These are phyloP conservation scores for Fusarium sp. DNA, from an alignment of 2,329 filamentous ascomycete species.

Conservation along the genomic window DNA sequence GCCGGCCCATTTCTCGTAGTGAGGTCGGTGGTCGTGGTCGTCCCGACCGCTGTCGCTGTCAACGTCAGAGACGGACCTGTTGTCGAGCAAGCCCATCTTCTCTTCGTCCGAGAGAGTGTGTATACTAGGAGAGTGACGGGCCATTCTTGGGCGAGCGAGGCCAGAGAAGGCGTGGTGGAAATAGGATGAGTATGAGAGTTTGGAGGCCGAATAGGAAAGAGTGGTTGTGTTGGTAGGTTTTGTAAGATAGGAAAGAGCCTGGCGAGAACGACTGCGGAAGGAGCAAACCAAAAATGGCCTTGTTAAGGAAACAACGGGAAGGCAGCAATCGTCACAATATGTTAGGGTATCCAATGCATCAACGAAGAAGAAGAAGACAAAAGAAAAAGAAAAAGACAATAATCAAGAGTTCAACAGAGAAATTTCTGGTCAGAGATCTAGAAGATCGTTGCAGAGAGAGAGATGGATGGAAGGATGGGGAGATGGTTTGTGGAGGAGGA, in stretches of 20 bases:
- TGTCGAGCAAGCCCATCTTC: slow-evolving; percentile 59
- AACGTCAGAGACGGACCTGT: slow-evolving; percentile 56
- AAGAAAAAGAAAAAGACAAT: not conserved
- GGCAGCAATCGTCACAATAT: slow-evolving; percentile 6
- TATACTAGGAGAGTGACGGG: slow-evolving; percentile 51
- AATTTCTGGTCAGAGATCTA: not conserved
- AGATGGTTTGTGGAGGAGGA: slow-evolving; percentile 14
- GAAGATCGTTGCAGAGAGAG: slow-evolving; percentile 13
- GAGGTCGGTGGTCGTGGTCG: slow-evolving; percentile 54
- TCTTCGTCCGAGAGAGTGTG: slow-evolving; percentile 56
- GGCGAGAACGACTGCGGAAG: not conserved
- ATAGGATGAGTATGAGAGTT: not conserved
- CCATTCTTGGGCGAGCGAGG: slow-evolving; percentile 50
- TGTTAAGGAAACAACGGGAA: slow-evolving; percentile 24
- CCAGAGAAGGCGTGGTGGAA: not conserved
- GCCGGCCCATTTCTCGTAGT: slow-evolving; percentile 49
- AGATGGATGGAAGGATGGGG: not conserved
- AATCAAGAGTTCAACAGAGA: not conserved
- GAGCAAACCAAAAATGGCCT: slow-evolving; percentile 1
- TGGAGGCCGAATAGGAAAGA: slow-evolving; percentile 14
- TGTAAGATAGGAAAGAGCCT: slow-evolving; percentile 6
- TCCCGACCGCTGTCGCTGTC: slow-evolving; percentile 57
- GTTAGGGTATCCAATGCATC: not conserved
- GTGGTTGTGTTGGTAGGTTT: not conserved
- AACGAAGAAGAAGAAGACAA: not conserved